Conservation (phyloP, 164 flowering plant genomes). For the Paratinospora sagittata region DNA sequence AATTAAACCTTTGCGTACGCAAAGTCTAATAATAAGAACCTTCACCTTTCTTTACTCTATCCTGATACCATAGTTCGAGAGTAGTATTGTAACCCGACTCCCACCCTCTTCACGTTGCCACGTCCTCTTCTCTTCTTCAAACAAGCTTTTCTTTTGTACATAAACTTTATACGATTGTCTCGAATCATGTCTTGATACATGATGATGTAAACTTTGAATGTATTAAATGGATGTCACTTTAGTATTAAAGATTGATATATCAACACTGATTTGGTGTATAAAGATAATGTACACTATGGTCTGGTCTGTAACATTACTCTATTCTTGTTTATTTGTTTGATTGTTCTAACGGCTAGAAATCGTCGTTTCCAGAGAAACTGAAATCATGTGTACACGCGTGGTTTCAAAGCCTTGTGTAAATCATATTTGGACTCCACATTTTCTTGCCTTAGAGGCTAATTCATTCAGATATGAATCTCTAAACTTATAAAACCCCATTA, state of each 20-base stretch:
- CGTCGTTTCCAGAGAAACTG: no score
- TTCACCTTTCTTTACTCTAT: not conserved
- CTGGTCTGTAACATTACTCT: no score
- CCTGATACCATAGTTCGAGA: not conserved
- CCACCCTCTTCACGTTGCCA: not conserved
- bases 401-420: not conserved
- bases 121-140: not conserved
- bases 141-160: no score
- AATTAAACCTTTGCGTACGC: not conserved
- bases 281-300: no score
- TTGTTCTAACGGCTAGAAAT: no score
- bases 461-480: not conserved
- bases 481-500: conserved; percentile 1
- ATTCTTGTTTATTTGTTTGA: no score
- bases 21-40: not conserved
- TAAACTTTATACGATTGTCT: no score
- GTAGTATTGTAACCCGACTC: not conserved
- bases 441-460: conserved; percentile 5
- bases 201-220: no score
- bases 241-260: no score
- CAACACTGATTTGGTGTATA: no score
- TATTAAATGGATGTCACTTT: no score
- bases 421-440: not conserved
- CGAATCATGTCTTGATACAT: no score
- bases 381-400: not conserved